These are phyloP conservation scores for Fusarium haematococcum DNA, from an alignment of 2,329 filamentous ascomycete genomes.

Conservation along the genomic window DNA sequence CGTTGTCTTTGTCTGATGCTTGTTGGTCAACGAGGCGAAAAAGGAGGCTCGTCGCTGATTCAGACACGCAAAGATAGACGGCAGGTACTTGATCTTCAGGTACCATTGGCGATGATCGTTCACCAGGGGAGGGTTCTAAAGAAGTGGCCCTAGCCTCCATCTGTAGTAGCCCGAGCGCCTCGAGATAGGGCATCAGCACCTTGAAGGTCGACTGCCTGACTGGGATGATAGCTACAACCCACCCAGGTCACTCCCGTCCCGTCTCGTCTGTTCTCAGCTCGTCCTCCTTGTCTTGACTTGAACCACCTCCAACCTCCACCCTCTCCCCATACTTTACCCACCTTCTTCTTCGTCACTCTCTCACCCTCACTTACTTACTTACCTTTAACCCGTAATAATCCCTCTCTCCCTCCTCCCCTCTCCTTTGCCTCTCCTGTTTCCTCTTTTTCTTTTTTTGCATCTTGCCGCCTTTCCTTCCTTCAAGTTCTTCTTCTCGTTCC, in stretches of 20 bases:
- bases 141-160: constrained; percentile 1
- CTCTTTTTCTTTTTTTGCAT: not conserved
- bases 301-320: constrained; percentile 21
- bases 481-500: constrained; percentile 18
- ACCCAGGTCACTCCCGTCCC: constrained; percentile 17
- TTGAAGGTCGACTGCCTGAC: constrained; percentile 26
- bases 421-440: constrained; percentile 15
- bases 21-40: not conserved
- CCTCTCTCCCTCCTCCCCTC: constrained; percentile 19
- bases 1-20: not conserved
- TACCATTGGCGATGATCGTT: constrained; percentile 24
- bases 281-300: constrained; percentile 19
- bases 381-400: constrained; percentile 35
- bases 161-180: constrained; percentile 3
- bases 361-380: constrained; percentile 13
- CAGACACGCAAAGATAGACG: not conserved
- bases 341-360: constrained; percentile 26
- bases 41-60: constrained; percentile 9
- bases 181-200: constrained; percentile 11
- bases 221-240: constrained; percentile 17
- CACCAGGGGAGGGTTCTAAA: not conserved
- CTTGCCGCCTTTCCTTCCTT: constrained; percentile 20
- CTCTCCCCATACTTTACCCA: constrained; percentile 24
- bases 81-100: constrained; percentile 33
- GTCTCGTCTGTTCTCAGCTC: not conserved